These are phyloP conservation scores for Hirschfeldia incana DNA, from an alignment of 345 rosid species.

Conservation along the genomic window DNA sequence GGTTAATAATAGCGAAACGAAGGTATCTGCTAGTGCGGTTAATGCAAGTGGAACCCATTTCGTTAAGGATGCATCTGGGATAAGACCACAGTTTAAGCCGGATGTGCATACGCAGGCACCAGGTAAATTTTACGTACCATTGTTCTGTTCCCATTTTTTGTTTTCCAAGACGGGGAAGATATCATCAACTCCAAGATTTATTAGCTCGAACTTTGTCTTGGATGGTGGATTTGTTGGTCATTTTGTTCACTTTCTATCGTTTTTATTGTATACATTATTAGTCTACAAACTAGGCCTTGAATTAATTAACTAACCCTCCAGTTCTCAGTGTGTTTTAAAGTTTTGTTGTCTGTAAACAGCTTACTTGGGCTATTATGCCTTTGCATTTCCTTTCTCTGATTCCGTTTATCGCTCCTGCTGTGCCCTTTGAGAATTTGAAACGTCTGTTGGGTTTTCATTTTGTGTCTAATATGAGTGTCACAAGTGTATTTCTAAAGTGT, in stretches of 20 bases:
- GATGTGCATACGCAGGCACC: conserved; percentile 49
- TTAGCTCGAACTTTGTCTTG: neutral
- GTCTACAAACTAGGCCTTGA: neutral
- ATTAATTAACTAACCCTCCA: neutral
- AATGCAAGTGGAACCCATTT: conserved; percentile 48
- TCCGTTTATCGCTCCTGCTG: neutral
- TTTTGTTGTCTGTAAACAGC: neutral
- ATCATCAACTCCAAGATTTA: neutral
- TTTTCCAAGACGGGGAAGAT: neutral
- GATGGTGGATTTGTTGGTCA: neutral
- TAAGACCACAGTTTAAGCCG: conserved; percentile 44
- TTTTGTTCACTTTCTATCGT: neutral
- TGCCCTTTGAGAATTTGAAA: neutral
- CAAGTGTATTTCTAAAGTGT: conserved; percentile 6
- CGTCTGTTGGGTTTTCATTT: neutral
- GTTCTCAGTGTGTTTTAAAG: neutral
- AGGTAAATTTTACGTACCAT: conserved; percentile 41
- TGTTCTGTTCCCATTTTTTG: neutral
- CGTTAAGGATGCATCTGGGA: conserved; percentile 49
- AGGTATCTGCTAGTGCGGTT: conserved; percentile 44
- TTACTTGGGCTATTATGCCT: neutral
- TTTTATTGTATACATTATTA: neutral
- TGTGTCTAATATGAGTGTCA: neutral
- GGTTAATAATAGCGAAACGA: conserved; percentile 48
- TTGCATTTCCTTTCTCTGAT: neutral